Base-by-base conservation (phyloP, 2,329 filamentous ascomycete species). In the Periconia sp. region DNA sequence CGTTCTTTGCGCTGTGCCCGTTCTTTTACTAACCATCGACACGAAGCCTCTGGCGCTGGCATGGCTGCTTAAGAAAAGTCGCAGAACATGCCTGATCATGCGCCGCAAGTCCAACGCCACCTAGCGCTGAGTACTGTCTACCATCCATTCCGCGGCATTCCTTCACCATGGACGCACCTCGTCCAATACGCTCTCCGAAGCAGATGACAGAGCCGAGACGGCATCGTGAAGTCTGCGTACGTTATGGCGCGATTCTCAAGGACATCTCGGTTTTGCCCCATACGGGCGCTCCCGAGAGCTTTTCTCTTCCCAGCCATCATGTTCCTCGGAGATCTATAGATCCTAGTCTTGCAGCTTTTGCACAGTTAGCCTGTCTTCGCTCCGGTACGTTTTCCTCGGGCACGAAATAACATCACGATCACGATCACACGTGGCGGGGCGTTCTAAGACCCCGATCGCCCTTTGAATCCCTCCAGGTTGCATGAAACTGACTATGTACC, bases 301-400 rank as follows among this genome's bases (percentile, higher is more conserved):
- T 19, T 30, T 11, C 19, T 15, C 47, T 64, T 6, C 63, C 63
- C 10, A 13, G 17, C n/a, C 40, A 49, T 17, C 58, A 66, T 54
- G 41, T 52, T 14, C 56, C 70, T 19, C 62, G 49, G 30, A 46
- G 52, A 3, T 69, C 66, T 14, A 49, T 45, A 5, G 70, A 74
- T 49, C 60, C 68, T 30, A 64, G 68, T 15, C 60, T 74, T 11
- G 68, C 62, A 6, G 69, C 70, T 23, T 64, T 74, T 45, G 69
- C 65, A 19, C 74, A 76, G 55, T 61, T 74, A 31, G 69, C 69
- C 2, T 60, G 69, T 2, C 57, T 74, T 30, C 65, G 71, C 15
- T 37, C 33, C 33, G 10, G 33, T n/a, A 37, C 23, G 23, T 27
- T 27, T 27, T 27, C 8, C 8, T 8, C 23, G 23, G 23, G 23